These are phyloP conservation scores for Suillus subalutaceus DNA, from an alignment of 768 basidiomycete genomes.

Conservation along the genomic window DNA sequence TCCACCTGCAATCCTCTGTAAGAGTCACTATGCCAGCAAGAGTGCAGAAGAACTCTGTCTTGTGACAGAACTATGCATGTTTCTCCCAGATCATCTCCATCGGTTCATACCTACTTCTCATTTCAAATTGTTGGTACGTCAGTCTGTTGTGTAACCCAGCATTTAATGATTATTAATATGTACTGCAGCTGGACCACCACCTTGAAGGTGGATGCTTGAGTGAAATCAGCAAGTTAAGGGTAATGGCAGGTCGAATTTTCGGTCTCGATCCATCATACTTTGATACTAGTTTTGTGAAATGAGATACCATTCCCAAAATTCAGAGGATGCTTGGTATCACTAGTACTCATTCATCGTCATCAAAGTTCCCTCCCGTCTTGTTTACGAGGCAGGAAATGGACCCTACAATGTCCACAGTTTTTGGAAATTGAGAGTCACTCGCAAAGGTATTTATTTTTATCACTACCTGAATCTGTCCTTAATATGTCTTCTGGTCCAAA, in stretches of 20 bases:
- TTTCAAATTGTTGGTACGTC: background rate
- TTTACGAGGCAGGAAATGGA: background rate
- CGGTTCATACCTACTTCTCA: background rate
- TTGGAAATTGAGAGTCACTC: background rate
- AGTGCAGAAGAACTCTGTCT: background rate
- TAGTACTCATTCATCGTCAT: background rate
- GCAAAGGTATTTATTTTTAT: background rate
- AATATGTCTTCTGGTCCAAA: background rate
- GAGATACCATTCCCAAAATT: too few species aligned
- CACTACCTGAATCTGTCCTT: background rate
- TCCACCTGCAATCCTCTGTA: background rate
- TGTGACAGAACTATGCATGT: background rate
- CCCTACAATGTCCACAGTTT: background rate
- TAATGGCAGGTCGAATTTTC: too few species aligned
- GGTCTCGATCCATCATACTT: too few species aligned
- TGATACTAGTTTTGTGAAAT: too few species aligned
- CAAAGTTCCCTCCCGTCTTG: background rate
- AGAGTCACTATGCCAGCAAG: background rate
- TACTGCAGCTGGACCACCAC: background rate
- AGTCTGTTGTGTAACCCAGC: background rate
- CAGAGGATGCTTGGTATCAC: background rate
- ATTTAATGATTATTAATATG: background rate
- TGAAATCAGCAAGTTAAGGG: too few species aligned
- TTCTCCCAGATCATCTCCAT: background rate
- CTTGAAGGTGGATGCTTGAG: too few species aligned